Evolutionary conservation across 768 basidiomycete genomes (phyloP).

Genomic region (Tylopilus felleus): DNA sequence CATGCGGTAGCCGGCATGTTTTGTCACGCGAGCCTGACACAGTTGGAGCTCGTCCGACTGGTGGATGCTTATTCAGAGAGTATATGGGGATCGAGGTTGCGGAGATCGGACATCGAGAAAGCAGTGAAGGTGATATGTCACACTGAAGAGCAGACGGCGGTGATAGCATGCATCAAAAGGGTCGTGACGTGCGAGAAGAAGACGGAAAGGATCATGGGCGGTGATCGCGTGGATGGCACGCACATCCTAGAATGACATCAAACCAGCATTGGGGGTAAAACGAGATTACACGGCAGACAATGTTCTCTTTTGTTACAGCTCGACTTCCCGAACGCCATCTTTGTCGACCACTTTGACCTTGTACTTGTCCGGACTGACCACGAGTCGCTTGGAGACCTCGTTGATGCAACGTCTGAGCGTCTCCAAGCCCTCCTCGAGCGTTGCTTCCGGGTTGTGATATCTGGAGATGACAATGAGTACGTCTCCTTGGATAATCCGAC

Average conservation of each 20-base stretch:
- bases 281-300: slow-evolving; percentile 4
- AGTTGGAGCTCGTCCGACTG: slow-evolving; percentile 37
- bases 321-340: slow-evolving; percentile 80
- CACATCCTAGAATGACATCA: slow-evolving; percentile 20
- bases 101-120: slow-evolving; percentile 46
- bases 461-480: slow-evolving; percentile 34
- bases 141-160: slow-evolving; percentile 10
- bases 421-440: slow-evolving; percentile 81
- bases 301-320: slow-evolving; percentile 44
- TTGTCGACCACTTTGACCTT: slow-evolving; percentile 91
- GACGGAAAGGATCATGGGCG: slow-evolving; percentile 52
- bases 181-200: slow-evolving; percentile 48
- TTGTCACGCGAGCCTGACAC: slow-evolving; percentile 19
- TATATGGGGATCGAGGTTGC: slow-evolving; percentile 56
- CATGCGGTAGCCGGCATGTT: slow-evolving; percentile 38
- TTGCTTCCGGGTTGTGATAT: slow-evolving; percentile 88
- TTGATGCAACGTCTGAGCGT: slow-evolving; percentile 82
- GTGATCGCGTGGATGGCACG: slow-evolving; percentile 42
- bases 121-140: slow-evolving; percentile 21
- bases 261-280: not conserved
- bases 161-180: slow-evolving; percentile 35
- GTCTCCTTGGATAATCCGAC: not conserved
- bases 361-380: slow-evolving; percentile 77
- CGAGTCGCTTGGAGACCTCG: slow-evolving; percentile 81
- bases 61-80: slow-evolving; percentile 55